Conservation (phyloP, 176 grass and related monocot genomes). For the Oryza glaberrima region DNA sequence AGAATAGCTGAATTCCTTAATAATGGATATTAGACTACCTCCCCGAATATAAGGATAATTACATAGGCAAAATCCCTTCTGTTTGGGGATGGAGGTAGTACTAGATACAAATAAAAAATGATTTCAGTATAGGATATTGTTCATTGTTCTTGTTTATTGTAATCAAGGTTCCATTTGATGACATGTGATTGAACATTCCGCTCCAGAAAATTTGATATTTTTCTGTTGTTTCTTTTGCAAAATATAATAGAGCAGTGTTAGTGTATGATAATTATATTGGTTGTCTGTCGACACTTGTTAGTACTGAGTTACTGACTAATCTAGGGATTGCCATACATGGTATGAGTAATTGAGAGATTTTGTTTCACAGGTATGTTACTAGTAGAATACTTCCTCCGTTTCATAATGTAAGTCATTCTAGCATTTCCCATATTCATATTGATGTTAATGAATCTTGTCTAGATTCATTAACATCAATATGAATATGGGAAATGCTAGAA, state of each 20-base stretch:
- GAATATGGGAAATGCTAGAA: too few species aligned
- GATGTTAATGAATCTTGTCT: too few species aligned
- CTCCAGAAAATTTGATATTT: background rate
- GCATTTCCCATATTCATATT: too few species aligned
- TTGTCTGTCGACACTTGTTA: background rate
- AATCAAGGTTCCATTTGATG: background rate
- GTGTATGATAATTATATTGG: background rate
- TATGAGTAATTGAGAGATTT: background rate
- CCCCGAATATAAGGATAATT: too few species aligned
- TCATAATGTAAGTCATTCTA: too few species aligned
- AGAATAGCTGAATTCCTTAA: background rate
- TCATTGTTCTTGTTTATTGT: slow-evolving; percentile 18
- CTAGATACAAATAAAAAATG: background rate
- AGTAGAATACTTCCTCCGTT: background rate
- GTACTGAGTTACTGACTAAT: background rate
- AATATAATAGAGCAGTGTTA: background rate
- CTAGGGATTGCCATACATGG: background rate
- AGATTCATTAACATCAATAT: too few species aligned
- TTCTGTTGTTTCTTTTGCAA: background rate
- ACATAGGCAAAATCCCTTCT: too few species aligned
- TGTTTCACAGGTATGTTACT: background rate
- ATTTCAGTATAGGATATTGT: background rate
- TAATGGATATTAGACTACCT: background rate
- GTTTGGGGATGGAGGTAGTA: too few species aligned
- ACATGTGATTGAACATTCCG: background rate